Percentiles rank a stretch among this genome's conserved stretches.
These are phyloP conservation scores for Crithidia expoeki DNA, from an alignment of 208 protist genomes.

Conservation along the genomic window DNA sequence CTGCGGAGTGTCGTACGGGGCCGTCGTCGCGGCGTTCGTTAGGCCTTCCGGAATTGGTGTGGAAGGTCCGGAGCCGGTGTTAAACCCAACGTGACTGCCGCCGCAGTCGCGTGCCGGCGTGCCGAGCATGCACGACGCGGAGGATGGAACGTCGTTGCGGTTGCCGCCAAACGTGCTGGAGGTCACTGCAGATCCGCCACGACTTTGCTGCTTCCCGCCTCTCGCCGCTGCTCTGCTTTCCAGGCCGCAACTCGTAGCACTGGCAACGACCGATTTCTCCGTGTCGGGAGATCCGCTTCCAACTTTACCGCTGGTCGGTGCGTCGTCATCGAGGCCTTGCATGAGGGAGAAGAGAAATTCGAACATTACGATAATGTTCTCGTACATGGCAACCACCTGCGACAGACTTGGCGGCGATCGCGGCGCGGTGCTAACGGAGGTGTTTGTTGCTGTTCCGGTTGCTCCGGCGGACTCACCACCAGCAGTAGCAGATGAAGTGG, in stretches of 20 bases:
- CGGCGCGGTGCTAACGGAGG: background rate
- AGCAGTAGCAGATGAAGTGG: too few relatives aligned
- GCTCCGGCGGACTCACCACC: background rate
- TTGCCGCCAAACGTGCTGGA: background rate
- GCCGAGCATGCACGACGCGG: background rate
- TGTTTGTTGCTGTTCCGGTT: background rate
- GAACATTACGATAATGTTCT: slow-evolving; percentile 63
- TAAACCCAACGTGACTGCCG: background rate
- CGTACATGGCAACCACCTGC: slow-evolving; percentile 63
- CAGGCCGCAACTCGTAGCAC: too few relatives aligned
- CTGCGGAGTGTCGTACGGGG: slow-evolving; percentile 16
- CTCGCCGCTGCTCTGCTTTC: background rate
- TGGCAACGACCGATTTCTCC: background rate
- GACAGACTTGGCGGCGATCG: slow-evolving; percentile 15
- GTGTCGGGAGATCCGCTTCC: background rate
- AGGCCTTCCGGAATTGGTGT: background rate
- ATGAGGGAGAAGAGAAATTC: slow-evolving; percentile 39
- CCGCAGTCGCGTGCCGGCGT: background rate
- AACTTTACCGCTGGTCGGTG: slow-evolving; percentile 3
- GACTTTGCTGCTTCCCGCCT: background rate
- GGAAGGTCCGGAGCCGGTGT: background rate
- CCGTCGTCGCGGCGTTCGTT: background rate
- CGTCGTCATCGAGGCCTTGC: slow-evolving; percentile 29
- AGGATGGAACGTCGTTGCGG: background rate
- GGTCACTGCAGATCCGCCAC: background rate